Conservation (phyloP, 2,329 filamentous ascomycete species). For the Xylaria sp. region DNA sequence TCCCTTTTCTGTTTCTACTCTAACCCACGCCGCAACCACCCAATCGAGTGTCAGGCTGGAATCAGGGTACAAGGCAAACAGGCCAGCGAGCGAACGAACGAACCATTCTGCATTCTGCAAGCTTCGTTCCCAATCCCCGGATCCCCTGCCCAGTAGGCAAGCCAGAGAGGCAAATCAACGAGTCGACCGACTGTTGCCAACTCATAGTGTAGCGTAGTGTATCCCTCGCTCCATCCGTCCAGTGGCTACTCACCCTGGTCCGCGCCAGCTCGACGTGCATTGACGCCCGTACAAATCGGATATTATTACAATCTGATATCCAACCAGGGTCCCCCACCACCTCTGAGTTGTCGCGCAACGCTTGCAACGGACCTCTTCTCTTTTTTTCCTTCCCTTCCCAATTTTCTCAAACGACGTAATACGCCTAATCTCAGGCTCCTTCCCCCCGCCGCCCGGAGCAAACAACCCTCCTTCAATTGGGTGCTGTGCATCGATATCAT, state of each 20-base stretch:
- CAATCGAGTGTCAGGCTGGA: background rate
- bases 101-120: conserved; percentile 19
- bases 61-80: conserved; percentile 31
- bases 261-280: conserved; percentile 41
- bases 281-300: conserved; percentile 40
- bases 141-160: conserved; percentile 3
- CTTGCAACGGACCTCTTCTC: conserved; percentile 35
- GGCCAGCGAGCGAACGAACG: conserved; percentile 21
- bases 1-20: conserved; percentile 7
- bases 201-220: conserved; percentile 16
- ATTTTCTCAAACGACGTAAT: conserved; percentile 39
- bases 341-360: conserved; percentile 39
- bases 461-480: conserved; percentile 22
- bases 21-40: background rate
- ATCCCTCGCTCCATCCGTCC: conserved; percentile 31
- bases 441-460: conserved; percentile 6
- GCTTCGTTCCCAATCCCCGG: conserved; percentile 13
- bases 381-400: conserved; percentile 34
- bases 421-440: conserved; percentile 22
- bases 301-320: conserved; percentile 45
- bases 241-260: conserved; percentile 27
- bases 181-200: conserved; percentile 32
- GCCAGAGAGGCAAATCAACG: conserved; percentile 25
- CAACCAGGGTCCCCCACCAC: conserved; percentile 39
- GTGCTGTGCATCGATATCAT: conserved; percentile 13